Evolutionary conservation across 768 basidiomycete species (phyloP), one percentile per base, ranked within the genome.

Genomic region (Trametes sanguinea): DNA sequence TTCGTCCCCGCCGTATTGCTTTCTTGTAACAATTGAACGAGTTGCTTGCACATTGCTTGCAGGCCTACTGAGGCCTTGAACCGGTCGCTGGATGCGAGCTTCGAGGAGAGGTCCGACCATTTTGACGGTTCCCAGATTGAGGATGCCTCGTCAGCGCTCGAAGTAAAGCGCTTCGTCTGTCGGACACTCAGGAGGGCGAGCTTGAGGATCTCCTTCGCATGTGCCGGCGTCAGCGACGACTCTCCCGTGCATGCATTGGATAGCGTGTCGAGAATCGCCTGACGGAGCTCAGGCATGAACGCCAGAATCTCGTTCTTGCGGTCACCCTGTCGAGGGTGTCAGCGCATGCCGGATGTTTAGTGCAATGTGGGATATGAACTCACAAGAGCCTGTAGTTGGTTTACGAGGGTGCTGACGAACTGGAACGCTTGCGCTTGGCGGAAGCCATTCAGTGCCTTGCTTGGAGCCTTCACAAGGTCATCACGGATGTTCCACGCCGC

Each of bases 161-260:
- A 68, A 5, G 73, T 72, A 51, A 80, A 69, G 7, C 81, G 80
- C 57, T 84, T 85, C 61, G 86, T 84, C 61, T 86, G 85, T 55
- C 92, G 85, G n/a, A 87, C 77, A 51, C 84, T 83, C 17, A 80
- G 69, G 30, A 92, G 75, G 0, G 79, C 87, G 54, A 90, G 74
- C 73, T 92, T 95, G 59, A 94, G 72, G 17, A 94, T 71, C n/a
- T 90, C 89, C 74, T 93, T 96, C 68, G 89, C 69, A 64, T 93
- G 90, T 1, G 83, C 72, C 1, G 87, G 78, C 14, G 83, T 86
- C 45, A 88, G 72, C 43, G 70, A 65, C 29, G 78, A 39, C 9
- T 56, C 75, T 30, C 83, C 79, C 4, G 79, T 76, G 64, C 85
- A 83, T 6, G 86, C 82, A 13, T 74, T 72, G 1, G 77, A 74